Evolutionary conservation across 2,329 filamentous ascomycete species (phyloP), one percentile per base, ranked within the genome.

Genomic region (Rhinocladiella mackenziei): DNA sequence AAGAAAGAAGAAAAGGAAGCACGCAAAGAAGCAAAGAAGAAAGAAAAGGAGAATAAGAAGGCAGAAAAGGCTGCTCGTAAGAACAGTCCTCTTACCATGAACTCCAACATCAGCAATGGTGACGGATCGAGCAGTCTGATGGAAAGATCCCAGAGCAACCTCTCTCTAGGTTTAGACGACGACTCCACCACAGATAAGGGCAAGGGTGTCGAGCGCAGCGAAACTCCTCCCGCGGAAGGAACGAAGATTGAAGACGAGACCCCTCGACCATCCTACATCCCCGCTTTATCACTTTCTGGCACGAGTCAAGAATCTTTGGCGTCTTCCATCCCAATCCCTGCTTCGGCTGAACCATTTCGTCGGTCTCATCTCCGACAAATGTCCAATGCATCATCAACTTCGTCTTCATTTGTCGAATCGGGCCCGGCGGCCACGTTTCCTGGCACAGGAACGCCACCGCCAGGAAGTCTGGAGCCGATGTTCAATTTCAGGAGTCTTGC

Each of bases 401-500:
- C 82, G 6, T 94, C 89, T 0, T 94, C 87, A 0, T 72, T 83
- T 9, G 72, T 80, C 0, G 87, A 91, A 38, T 86, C 83, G 22
- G 70, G 73, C 1, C 69, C 72, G 71, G 34, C 72, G 70, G 45
- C 32, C 15, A 30, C 43, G 20, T 50, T 53, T 33, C 38, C 45
- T 9, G 50, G 50, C 22, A 1, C 47, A 32, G 40, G 44, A 82
- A 62, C 11, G 67, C 69, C 43, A 69, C 72, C 13, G 70, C 67
- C 13, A 55, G 51, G 48, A 33, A 52, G 47, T 69, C 73, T 75
- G 0, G 89, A 96, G 60, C 80, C 88, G 2, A 80, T 95, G 77
- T 92, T 94, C 66, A 96, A 95, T 63, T 96, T 96, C 61, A 76
- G 81, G 43, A 95, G 88, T 56, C 69, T 97, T 15, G 86, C 87